These are phyloP conservation scores for Floccularia luteovirens DNA, from an alignment of 768 basidiomycete genomes.

Conservation along the genomic window DNA sequence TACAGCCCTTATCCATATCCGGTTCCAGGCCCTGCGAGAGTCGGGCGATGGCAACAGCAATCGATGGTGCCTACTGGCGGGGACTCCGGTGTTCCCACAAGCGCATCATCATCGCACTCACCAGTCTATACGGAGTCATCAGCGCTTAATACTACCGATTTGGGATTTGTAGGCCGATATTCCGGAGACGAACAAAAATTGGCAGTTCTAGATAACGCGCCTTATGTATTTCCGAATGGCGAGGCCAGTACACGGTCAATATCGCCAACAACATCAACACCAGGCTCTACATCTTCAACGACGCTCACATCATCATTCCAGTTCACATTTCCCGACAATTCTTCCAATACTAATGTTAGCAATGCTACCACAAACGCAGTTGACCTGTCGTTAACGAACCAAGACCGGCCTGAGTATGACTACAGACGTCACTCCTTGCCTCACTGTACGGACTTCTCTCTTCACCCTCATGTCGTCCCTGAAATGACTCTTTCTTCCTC, in stretches of 20 bases:
- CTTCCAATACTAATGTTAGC: too few species aligned
- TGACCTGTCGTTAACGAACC: conserved; percentile 15
- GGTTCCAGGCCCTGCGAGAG: conserved; percentile 24
- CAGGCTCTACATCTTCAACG: conserved; percentile 3
- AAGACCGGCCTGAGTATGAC: conserved; percentile 59
- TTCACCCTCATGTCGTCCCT: conserved; percentile 71
- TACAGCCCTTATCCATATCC: conserved; percentile 44
- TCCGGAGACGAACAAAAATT: conserved; percentile 52
- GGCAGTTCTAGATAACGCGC: conserved; percentile 41
- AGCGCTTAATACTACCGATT: conserved; percentile 28
- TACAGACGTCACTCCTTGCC: conserved; percentile 51
- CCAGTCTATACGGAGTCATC: conserved; percentile 54
- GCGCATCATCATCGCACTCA: conserved; percentile 41
- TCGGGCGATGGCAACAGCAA: conserved; percentile 28
- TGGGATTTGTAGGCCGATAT: conserved; percentile 37
- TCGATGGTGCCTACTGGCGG: conserved; percentile 22
- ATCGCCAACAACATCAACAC: conserved; percentile 1
- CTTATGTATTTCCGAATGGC: conserved; percentile 44
- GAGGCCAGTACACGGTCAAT: conserved; percentile 1
- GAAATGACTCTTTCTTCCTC: conserved; percentile 46
- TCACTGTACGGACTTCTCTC: conserved; percentile 53
- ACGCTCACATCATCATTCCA: conserved; percentile 45
- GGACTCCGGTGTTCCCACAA: conserved; percentile 28
- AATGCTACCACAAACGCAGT: neutral
- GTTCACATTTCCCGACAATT: conserved; percentile 53